A percentile compares a stretch with the other conserved stretches of the same genome.
phyloP scores from a whole-genome alignment of 805 yeast species.

The Nakazawaea wickerhamii region DNA sequence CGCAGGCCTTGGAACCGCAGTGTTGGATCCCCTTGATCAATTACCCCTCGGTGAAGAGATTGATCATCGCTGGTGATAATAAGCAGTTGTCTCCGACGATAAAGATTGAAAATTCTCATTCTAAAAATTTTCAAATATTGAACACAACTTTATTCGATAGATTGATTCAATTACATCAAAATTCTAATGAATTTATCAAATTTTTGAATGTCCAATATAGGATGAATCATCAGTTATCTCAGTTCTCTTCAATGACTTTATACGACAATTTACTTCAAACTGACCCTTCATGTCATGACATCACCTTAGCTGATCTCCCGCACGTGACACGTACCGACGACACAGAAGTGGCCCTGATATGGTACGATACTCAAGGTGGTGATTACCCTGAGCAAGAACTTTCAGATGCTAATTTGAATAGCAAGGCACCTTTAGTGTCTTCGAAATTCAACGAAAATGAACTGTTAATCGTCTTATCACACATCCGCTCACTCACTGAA shows the following conservation, averaged over 20 bases:
- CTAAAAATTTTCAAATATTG: slow-evolving; percentile 38
- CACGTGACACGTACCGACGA: slow-evolving; percentile 46
- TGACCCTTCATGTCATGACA: slow-evolving; percentile 47
- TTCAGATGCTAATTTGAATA: slow-evolving; percentile 21
- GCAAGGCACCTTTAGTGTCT: slow-evolving; percentile 22
- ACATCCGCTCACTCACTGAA: slow-evolving; percentile 44
- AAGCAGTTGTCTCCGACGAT: slow-evolving; percentile 90
- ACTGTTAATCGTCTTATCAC: slow-evolving; percentile 51
- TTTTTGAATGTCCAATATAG: slow-evolving; percentile 79
- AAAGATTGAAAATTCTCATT: slow-evolving; percentile 43
- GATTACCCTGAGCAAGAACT: slow-evolving; percentile 61
- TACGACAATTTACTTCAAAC: slow-evolving; percentile 64
- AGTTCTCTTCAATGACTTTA: slow-evolving; percentile 62
- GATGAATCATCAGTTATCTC: slow-evolving; percentile 77
- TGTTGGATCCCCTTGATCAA: slow-evolving; percentile 90
- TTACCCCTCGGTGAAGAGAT: slow-evolving; percentile 45
- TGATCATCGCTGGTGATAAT: slow-evolving; percentile 90
- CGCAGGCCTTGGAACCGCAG: slow-evolving; percentile 91
- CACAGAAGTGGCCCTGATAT: slow-evolving; percentile 51
- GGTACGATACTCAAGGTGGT: slow-evolving; percentile 95
- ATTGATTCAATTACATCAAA: slow-evolving; percentile 43
- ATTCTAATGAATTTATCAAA: slow-evolving; percentile 41
- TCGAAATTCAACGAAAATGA: slow-evolving; percentile 82
- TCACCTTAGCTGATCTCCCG: slow-evolving; percentile 51
- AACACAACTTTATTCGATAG: slow-evolving; percentile 79